Conservation (phyloP, 306 rosid genomes). For the Vicia sativa region DNA sequence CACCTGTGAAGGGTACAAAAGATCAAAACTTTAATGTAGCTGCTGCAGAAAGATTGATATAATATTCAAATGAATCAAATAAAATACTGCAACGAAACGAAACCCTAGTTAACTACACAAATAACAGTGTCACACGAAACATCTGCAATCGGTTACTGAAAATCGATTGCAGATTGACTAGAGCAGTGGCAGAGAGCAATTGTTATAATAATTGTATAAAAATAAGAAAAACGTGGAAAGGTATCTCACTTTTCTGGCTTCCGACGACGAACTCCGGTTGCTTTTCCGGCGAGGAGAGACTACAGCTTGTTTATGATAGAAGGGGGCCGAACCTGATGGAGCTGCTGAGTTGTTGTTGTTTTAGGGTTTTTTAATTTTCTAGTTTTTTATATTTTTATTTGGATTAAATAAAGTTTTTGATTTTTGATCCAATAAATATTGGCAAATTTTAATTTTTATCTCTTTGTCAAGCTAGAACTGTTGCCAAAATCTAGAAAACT, state of each 20-base stretch:
- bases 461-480: too few relatives aligned
- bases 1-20: slow-evolving; percentile 25
- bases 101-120: background rate
- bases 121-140: background rate
- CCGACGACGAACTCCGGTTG: background rate
- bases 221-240: background rate
- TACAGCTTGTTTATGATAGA: background rate
- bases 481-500: too few relatives aligned
- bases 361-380: background rate
- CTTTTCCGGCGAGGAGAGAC: background rate
- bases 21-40: background rate
- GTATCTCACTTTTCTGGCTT: background rate
- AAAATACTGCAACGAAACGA: background rate
- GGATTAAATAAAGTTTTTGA: too few relatives aligned
- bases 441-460: too few relatives aligned
- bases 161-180: background rate
- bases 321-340: background rate
- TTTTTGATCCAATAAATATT: too few relatives aligned
- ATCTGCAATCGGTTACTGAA: background rate
- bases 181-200: background rate
- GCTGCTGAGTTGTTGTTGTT: background rate
- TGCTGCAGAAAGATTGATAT: background rate
- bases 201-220: background rate
- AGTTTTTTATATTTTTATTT: too few relatives aligned
- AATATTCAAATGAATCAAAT: background rate